phyloP scores from a whole-genome alignment of 495 filamentous ascomycete species.

The Annulohypoxylon stygium region DNA sequence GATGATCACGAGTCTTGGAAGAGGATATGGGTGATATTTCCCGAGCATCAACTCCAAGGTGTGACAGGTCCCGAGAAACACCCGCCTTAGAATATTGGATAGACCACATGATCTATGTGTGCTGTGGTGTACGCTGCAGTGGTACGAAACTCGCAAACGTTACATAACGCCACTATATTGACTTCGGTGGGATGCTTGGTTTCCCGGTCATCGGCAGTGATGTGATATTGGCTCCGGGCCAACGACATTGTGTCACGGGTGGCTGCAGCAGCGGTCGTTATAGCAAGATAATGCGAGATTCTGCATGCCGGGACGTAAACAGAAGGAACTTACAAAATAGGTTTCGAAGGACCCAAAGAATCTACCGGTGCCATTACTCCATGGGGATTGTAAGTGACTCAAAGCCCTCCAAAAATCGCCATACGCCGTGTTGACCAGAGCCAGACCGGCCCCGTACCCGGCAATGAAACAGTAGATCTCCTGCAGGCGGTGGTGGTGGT shows the following conservation, averaged over 20 bases:
- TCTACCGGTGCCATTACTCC: slow-evolving; percentile 19
- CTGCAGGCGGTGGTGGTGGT: slow-evolving; percentile 32
- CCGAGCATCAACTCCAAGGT: neutral
- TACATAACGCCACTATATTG: neutral
- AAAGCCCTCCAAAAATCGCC: slow-evolving; percentile 5
- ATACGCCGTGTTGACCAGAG: slow-evolving; percentile 1
- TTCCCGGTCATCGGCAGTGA: slow-evolving; percentile 1
- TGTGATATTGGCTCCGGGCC: neutral
- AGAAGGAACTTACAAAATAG: slow-evolving; percentile 17
- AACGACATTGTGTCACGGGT: slow-evolving; percentile 22
- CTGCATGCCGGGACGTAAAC: slow-evolving; percentile 20
- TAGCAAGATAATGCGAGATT: slow-evolving; percentile 34
- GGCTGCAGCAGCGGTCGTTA: slow-evolving; percentile 22
- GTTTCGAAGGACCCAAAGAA: neutral
- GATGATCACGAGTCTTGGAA: too few relatives aligned
- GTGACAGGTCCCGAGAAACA: neutral
- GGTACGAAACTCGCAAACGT: neutral
- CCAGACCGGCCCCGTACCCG: slow-evolving; percentile 35
- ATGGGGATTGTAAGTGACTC: slow-evolving; percentile 10
- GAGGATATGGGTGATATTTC: neutral
- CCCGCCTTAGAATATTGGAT: neutral
- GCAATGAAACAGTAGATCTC: slow-evolving; percentile 43
- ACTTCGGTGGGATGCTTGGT: neutral
- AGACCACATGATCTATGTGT: neutral
- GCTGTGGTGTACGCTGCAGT: too few relatives aligned